phyloP scores from a whole-genome alignment of 73 alveolate genomes.

The Paramecium tetraurelia region DNA sequence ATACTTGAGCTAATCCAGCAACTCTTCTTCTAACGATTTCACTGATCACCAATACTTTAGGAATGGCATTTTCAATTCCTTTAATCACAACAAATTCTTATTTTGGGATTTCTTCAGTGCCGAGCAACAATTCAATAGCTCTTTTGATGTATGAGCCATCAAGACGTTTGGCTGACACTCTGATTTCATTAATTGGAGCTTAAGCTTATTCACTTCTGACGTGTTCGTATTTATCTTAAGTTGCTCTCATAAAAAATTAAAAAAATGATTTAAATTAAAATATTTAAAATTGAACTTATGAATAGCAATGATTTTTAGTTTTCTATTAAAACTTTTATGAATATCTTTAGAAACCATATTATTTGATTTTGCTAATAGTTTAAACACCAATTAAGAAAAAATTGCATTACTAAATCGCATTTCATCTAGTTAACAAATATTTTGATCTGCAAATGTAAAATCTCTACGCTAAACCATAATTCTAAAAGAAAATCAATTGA shows the following conservation, averaged over 20 bases:
- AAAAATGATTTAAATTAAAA: constrained; percentile 1
- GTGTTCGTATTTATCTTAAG: constrained; percentile 14
- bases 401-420: neutral
- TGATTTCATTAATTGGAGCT: constrained; percentile 9
- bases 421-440: no score
- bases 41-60: constrained; percentile 9
- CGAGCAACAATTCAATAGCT: constrained; percentile 27
- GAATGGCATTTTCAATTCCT: constrained; percentile 49
- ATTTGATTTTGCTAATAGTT: no score
- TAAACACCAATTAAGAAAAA: neutral
- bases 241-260: neutral
- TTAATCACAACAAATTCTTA: neutral
- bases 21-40: constrained; percentile 52
- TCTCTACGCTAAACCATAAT: no score
- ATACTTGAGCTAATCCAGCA: constrained; percentile 5
- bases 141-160: constrained; percentile 35
- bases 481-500: no score
- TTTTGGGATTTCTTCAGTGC: neutral
- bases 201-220: neutral
- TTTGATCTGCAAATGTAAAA: no score
- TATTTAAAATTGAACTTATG: neutral
- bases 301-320: neutral
- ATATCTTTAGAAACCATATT: neutral
- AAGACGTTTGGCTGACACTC: constrained; percentile 8
- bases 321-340: neutral